Evolutionary conservation across 148 eudicot species (phyloP).

Genomic region (Rhododendron vialii): DNA sequence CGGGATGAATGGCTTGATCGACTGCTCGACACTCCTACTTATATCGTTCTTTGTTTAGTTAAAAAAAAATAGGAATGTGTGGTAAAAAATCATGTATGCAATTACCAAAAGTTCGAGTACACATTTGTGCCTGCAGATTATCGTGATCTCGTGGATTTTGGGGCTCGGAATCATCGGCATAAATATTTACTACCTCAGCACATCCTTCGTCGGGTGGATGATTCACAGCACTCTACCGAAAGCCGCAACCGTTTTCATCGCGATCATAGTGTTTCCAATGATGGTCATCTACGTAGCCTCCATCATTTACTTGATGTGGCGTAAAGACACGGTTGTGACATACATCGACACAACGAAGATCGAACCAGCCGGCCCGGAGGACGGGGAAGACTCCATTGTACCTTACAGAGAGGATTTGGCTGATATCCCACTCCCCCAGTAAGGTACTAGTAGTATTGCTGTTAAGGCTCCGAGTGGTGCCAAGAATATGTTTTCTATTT

Average conservation of each 20-base stretch:
- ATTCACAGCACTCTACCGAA: constrained; percentile 58
- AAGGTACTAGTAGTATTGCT: no score
- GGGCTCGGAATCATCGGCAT: constrained; percentile 65
- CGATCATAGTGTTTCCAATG: constrained; percentile 69
- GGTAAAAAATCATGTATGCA: not conserved
- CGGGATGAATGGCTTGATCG: no score
- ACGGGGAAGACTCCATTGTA: constrained; percentile 13
- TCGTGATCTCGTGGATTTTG: constrained; percentile 54
- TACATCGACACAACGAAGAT: constrained; percentile 32
- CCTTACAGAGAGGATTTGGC: constrained; percentile 54
- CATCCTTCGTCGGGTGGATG: constrained; percentile 71
- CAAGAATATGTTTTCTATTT: not conserved
- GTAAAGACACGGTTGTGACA: constrained; percentile 64
- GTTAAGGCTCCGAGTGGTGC: not conserved
- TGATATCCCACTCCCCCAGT: constrained; percentile 40
- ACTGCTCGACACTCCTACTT: no score
- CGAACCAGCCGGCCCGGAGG: constrained; percentile 24
- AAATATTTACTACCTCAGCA: constrained; percentile 72
- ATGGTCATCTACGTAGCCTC: constrained; percentile 63
- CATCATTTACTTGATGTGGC: constrained; percentile 62
- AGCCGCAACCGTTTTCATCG: constrained; percentile 63
- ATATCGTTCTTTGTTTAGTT: no score
- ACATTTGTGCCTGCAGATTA: constrained; percentile 31
- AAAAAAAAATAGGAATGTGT: no score
- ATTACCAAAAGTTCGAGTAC: not conserved